Evolutionary conservation across 2,329 filamentous ascomycete species (phyloP), one percentile per base, ranked within the genome.

Genomic region (Phaeoacremonium minimum): DNA sequence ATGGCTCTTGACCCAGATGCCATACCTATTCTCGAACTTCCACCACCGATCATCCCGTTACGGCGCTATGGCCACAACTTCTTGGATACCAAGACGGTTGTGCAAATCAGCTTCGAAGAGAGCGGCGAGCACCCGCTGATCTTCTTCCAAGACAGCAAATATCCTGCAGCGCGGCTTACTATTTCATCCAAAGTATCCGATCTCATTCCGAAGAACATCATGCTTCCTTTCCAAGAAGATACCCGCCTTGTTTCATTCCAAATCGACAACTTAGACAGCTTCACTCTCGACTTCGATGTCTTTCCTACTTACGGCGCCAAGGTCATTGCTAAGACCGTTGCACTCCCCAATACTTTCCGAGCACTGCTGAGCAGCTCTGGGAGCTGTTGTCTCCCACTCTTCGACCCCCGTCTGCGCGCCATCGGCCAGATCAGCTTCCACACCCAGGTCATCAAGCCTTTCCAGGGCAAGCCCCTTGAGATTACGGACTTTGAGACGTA

Each of bases 401-500:
- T 97, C 46, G 93, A 98, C 55, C 90, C 91, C 5, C 80, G 93
- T 15, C 73, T 97, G 33, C 80, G 91, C 31, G 86, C 89, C 7
- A 96, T 98, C 52, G 93, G 93, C 6, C 87, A 95, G 52, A 87
- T 97, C 47, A 88, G 81, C 45, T 98, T 98, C 68, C 86, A 87
- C 46, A 95, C 88, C 37, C 90, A 97, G 56, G 88, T 97, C 17
- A 94, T 98, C 58, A 96, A 95, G 54, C 93, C 93, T 1, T 98
- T 97, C 65, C 80, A 83, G 44, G 91, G 93, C 7, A 85, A 89
- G 42, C 89, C 93, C 4, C 70, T 98, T 15, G 93, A 98, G 60
- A 96, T 98, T 42, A 95, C 93, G 2, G 90, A 97, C 54, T 98
- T 97, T 51, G 93, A 95, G 45, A 97, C 93, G 1, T 98, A 98